Evolutionary conservation across 768 basidiomycete genomes (phyloP).

Genomic region (Cyclocybe cylindracea): DNA sequence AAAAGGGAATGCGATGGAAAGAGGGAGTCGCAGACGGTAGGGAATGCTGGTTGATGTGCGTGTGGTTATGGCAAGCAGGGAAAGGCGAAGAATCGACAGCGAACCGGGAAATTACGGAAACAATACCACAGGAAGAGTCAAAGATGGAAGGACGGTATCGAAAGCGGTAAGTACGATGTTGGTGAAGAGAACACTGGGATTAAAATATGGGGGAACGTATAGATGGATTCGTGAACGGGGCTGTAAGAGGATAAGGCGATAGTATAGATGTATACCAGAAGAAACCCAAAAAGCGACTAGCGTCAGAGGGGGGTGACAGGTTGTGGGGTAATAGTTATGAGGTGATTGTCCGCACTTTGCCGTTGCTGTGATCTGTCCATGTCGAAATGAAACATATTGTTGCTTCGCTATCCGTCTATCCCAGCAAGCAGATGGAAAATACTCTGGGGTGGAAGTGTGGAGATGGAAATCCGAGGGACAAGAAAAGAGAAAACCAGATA

Average conservation of each 20-base stretch:
- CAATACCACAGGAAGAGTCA: neutral
- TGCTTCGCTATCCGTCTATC: conserved; percentile 22
- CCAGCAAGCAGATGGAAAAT: conserved; percentile 14
- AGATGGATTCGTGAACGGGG: conserved; percentile 19
- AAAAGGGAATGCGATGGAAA: neutral
- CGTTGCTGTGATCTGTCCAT: conserved; percentile 13
- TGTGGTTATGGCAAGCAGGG: no score
- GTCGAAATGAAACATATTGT: conserved; percentile 15
- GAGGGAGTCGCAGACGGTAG: no score
- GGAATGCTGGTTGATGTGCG: no score
- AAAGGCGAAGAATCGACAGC: no score
- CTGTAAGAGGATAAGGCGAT: conserved; percentile 15
- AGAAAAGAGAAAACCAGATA: conserved; percentile 14
- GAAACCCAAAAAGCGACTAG: conserved; percentile 7
- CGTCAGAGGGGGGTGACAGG: conserved; percentile 9
- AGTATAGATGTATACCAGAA: conserved; percentile 20
- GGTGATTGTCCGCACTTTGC: conserved; percentile 3
- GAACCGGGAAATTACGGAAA: neutral
- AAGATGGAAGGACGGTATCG: conserved; percentile 11
- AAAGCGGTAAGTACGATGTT: conserved; percentile 20
- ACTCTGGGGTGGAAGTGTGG: conserved; percentile 10
- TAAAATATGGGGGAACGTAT: conserved; percentile 20
- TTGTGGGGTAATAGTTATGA: neutral
- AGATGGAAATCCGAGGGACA: conserved; percentile 10
- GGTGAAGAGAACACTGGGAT: conserved; percentile 15